A percentile compares a stretch with the other conserved stretches of the same genome.
Evolutionary conservation across 2,329 filamentous ascomycete species (phyloP).

Genomic region (Tolypocladium paradoxum): DNA sequence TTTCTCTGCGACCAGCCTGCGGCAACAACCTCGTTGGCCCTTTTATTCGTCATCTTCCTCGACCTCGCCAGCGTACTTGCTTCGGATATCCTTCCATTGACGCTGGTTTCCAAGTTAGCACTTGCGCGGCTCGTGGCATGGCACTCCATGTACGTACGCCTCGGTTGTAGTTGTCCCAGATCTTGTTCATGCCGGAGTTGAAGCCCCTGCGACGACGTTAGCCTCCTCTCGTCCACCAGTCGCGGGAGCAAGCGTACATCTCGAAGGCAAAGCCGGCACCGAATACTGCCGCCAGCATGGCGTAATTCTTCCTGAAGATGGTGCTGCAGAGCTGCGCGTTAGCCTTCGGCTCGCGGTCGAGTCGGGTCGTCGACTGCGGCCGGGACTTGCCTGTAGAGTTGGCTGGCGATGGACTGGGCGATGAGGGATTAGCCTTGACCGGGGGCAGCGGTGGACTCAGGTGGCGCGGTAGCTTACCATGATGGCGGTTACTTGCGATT

Average conservation of each 20-base stretch:
- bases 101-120: constrained; percentile 46
- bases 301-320: constrained; percentile 75
- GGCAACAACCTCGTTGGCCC: constrained; percentile 5
- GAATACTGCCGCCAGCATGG: constrained; percentile 84
- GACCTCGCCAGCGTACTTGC: constrained; percentile 65
- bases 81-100: constrained; percentile 99
- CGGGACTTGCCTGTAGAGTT: constrained; percentile 29
- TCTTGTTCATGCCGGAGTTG: constrained; percentile 67
- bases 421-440: constrained; percentile 24
- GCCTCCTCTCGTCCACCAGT: constrained; percentile 12
- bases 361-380: constrained; percentile 7
- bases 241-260: constrained; percentile 53
- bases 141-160: constrained; percentile 55
- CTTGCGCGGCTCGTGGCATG: neutral
- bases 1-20: constrained; percentile 3
- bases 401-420: constrained; percentile 24
- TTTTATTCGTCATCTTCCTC: constrained; percentile 50
- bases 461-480: constrained; percentile 21
- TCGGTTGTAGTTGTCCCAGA: constrained; percentile 87
- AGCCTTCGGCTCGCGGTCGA: constrained; percentile 12
- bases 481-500: constrained; percentile 20
- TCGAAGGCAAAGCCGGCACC: constrained; percentile 81
- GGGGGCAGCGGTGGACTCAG: neutral
- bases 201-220: constrained; percentile 54
- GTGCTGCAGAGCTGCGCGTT: constrained; percentile 41